Evolutionary conservation across 805 yeast species (phyloP).

Genomic region (Teunomyces lycoperdinae): DNA sequence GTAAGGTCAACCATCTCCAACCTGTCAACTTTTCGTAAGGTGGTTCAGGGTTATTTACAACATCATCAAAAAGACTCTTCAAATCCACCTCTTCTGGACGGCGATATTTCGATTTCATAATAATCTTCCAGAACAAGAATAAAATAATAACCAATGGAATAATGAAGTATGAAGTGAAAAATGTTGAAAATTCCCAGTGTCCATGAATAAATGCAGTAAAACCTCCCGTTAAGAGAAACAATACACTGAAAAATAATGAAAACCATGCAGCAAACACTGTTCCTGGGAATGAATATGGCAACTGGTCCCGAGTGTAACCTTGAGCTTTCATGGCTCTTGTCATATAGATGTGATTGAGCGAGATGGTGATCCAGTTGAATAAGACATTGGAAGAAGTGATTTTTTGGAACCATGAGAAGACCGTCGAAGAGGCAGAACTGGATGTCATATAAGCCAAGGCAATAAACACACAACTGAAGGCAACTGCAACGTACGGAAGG

Average conservation of each 20-base stretch:
- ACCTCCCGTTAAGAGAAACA: constrained; percentile 33
- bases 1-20: constrained; percentile 14
- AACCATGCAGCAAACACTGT: constrained; percentile 31
- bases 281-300: constrained; percentile 28
- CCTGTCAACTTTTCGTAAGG: constrained; percentile 19
- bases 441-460: constrained; percentile 38
- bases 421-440: constrained; percentile 22
- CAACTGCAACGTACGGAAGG: constrained; percentile 24
- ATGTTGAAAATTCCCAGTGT: constrained; percentile 9
- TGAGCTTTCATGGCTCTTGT: constrained; percentile 40
- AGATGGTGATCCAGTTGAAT: constrained; percentile 29
- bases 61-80: constrained; percentile 22
- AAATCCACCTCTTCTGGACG: constrained; percentile 19
- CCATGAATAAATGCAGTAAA: constrained; percentile 32
- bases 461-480: constrained; percentile 22
- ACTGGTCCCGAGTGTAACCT: constrained; percentile 27
- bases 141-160: constrained; percentile 27
- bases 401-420: constrained; percentile 34
- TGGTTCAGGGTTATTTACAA: constrained; percentile 28
- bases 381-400: constrained; percentile 29
- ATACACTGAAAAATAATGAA: constrained; percentile 16
- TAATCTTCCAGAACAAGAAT: constrained; percentile 30
- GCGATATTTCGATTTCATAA: constrained; percentile 22
- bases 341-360: constrained; percentile 29
- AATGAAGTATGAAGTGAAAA: constrained; percentile 21